Conservation (phyloP, 1,284 basidiomycete species). For the Ustilago loliicola region DNA sequence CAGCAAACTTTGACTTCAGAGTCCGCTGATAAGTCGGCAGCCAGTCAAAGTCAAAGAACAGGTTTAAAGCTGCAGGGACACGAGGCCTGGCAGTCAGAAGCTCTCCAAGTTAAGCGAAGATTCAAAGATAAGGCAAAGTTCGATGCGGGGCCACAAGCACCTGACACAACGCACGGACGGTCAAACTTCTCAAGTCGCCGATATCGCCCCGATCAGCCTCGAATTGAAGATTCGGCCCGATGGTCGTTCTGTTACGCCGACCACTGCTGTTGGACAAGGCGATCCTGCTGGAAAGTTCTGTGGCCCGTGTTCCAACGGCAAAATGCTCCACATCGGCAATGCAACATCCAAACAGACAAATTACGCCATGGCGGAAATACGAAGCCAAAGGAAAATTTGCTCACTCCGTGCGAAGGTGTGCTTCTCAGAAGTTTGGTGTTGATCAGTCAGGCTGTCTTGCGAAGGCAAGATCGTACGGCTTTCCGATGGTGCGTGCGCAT, state of each 20-base stretch:
- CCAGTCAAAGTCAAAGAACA: background rate
- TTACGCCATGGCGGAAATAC: slow-evolving; percentile 9
- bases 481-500: background rate
- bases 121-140: slow-evolving; percentile 16
- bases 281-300: background rate
- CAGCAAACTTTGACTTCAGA: background rate
- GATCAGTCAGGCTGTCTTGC: slow-evolving; percentile 3
- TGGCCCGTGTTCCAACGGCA: background rate
- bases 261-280: background rate
- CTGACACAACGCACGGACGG: background rate
- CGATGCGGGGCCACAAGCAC: background rate
- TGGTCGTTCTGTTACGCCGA: background rate
- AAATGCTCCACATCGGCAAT: slow-evolving; percentile 26
- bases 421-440: background rate
- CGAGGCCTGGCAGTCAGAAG: background rate
- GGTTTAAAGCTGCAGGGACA: slow-evolving; percentile 15
- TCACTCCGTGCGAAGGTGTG: slow-evolving; percentile 2
- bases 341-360: background rate
- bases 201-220: background rate
- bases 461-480: background rate
- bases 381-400: background rate
- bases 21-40: slow-evolving; percentile 15
- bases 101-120: slow-evolving; percentile 8
- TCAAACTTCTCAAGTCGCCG: slow-evolving; percentile 10
- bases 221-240: background rate